Conservation (phyloP, 441 rosid genomes). For the Hura crepitans region DNA sequence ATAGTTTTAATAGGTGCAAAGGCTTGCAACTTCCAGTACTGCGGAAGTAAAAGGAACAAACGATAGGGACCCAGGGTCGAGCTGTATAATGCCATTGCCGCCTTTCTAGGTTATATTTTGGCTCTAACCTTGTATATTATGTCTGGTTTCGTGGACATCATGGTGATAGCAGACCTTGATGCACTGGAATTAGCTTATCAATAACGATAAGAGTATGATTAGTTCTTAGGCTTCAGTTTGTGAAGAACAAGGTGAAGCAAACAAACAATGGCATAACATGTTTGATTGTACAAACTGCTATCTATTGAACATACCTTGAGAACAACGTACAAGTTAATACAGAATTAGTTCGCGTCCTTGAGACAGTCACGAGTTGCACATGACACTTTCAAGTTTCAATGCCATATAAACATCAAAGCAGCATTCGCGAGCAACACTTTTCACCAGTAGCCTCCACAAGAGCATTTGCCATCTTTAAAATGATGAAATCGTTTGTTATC, state of each 20-base stretch:
- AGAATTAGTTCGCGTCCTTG: neutral
- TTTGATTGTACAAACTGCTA: neutral
- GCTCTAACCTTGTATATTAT: neutral
- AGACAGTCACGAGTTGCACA: too few relatives aligned
- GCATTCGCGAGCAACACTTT: neutral
- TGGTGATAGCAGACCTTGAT: neutral
- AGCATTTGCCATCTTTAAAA: slow-evolving; percentile 59
- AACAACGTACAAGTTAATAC: slow-evolving; percentile 14
- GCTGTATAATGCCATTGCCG: slow-evolving; percentile 8
- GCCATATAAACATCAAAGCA: neutral
- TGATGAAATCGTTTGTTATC: slow-evolving; percentile 72
- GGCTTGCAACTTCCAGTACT: slow-evolving; percentile 41
- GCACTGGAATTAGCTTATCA: neutral
- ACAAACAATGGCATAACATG: neutral
- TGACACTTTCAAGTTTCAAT: neutral
- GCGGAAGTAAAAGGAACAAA: slow-evolving; percentile 67
- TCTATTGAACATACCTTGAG: neutral
- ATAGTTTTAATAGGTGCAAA: slow-evolving; percentile 53
- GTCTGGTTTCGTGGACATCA: neutral
- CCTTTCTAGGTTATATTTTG: slow-evolving; percentile 9
- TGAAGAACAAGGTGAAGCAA: neutral
- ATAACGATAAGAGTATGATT: neutral
- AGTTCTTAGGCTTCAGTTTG: neutral
- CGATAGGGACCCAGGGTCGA: slow-evolving; percentile 59
- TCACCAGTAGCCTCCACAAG: slow-evolving; percentile 68